Evolutionary conservation across 2,329 filamentous ascomycete genomes (phyloP), one percentile per base, ranked within the genome.

Genomic region (Xylariaceae sp.): DNA sequence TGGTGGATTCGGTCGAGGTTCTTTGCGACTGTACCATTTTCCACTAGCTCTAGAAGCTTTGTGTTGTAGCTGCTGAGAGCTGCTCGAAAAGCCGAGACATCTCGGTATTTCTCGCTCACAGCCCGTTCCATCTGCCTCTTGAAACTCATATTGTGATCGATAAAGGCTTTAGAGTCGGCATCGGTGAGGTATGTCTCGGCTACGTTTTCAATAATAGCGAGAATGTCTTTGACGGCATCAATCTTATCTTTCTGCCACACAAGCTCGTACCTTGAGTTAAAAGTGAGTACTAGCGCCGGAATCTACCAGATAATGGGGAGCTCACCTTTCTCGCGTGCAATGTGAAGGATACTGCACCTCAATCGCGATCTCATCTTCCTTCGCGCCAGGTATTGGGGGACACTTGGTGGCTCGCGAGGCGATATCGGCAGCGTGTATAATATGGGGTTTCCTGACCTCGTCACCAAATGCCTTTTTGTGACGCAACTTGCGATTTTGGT

Each of bases 301-400:
- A 47, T 50, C 39, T 21, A n/a, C 15, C 11, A 10, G 13, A 27
- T 13, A n/a, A 20, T 55, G 35, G 11, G 20, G 40, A 23, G 35
- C 73, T 64, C 76, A 89, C 85, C 80, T 84, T 73, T 94, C 90
- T 47, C 82, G 81, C 43, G 80, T 79, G 50, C 84, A 82, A 57
- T 80, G 77, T 70, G 90, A 92, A 8, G 94, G 93, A 72, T 97
- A 97, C 70, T 94, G 89, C 62, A 97, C 75, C 67, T 86, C 77
- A 54, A 95, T 82, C 9, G 72, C 75, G 6, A 85, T 77, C 53
- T 84, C 80, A 53, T 84, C 76, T 41, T 77, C 73, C 41, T 74
- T 72, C 2, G 78, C 74, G 32, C 76, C 76, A 54, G 81, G 73
- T 10, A 78, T 76, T 1, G 78, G 77, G 23, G 78, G 76, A 54